Conservation (phyloP, 2,329 filamentous ascomycete genomes). For the Xylariaceae sp. region DNA sequence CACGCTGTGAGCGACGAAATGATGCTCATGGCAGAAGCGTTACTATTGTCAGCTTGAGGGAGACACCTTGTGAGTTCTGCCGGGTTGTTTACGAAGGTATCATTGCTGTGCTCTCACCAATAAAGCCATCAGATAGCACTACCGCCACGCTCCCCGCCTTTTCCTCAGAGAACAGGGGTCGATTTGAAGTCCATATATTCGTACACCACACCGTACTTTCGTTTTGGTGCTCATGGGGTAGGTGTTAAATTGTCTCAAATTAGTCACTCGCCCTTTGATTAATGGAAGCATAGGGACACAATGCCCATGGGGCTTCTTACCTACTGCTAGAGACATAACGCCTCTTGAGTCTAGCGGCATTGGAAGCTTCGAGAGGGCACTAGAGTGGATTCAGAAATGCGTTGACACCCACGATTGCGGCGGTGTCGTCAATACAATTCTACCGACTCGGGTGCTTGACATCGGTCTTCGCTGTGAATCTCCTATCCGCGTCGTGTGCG, state of each 20-base stretch:
- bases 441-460: slow-evolving; percentile 17
- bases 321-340: slow-evolving; percentile 23
- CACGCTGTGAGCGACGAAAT: not conserved
- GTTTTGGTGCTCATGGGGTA: slow-evolving; percentile 25
- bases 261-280: too few species aligned
- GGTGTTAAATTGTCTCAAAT: not conserved
- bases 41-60: not conserved
- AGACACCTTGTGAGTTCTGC: too few species aligned
- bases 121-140: not conserved
- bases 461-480: slow-evolving; percentile 11
- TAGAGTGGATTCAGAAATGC: slow-evolving; percentile 21
- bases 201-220: slow-evolving; percentile 8
- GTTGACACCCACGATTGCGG: slow-evolving; percentile 5
- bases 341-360: slow-evolving; percentile 7
- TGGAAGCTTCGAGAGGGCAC: slow-evolving; percentile 22
- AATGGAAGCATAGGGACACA: too few species aligned
- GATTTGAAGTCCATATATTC: slow-evolving; percentile 9
- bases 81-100: slow-evolving; percentile 17
- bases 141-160: slow-evolving; percentile 9
- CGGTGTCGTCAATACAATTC: not conserved
- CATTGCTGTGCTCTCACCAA: slow-evolving; percentile 12
- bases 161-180: not conserved
- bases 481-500: slow-evolving; percentile 4
- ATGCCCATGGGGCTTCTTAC: slow-evolving; percentile 21
- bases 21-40: not conserved